Evolutionary conservation across 257 asterid genomes (phyloP).

Genomic region (Pogostemon cablin): DNA sequence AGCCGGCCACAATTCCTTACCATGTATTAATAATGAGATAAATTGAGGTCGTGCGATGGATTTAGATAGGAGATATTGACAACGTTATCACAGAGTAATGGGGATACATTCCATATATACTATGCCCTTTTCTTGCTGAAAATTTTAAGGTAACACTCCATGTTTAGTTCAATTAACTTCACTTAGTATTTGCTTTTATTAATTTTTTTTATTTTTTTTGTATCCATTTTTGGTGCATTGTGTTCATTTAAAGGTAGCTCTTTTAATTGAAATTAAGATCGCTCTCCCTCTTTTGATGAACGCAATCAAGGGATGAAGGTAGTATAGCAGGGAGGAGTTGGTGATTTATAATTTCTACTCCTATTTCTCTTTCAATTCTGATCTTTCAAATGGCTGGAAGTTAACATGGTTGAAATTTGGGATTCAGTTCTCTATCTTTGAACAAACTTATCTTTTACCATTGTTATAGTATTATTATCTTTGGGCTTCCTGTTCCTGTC

Average conservation of each 20-base stretch:
- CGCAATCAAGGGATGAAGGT: background rate
- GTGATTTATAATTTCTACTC: no score
- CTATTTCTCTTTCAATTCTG: no score
- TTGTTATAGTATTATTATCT: no score
- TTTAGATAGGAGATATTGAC: constrained; percentile 81
- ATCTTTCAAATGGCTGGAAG: no score
- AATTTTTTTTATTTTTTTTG: background rate
- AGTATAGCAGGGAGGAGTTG: no score
- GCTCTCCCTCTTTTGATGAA: background rate
- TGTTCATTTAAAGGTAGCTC: constrained; percentile 5
- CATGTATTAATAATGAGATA: no score
- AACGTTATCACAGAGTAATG: constrained; percentile 86
- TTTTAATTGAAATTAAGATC: constrained; percentile 7
- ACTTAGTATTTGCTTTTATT: background rate
- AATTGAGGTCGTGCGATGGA: no score
- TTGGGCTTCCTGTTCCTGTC: no score
- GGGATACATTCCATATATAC: constrained; percentile 77
- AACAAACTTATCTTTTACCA: no score
- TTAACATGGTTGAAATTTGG: no score
- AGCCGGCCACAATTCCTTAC: no score
- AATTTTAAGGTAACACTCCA: constrained; percentile 71
- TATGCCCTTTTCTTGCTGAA: constrained; percentile 98
- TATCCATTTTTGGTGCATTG: background rate
- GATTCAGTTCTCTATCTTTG: no score
- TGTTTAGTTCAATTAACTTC: background rate